Conservation (phyloP, 257 asterid species). For the Solanum raphanifolium region DNA sequence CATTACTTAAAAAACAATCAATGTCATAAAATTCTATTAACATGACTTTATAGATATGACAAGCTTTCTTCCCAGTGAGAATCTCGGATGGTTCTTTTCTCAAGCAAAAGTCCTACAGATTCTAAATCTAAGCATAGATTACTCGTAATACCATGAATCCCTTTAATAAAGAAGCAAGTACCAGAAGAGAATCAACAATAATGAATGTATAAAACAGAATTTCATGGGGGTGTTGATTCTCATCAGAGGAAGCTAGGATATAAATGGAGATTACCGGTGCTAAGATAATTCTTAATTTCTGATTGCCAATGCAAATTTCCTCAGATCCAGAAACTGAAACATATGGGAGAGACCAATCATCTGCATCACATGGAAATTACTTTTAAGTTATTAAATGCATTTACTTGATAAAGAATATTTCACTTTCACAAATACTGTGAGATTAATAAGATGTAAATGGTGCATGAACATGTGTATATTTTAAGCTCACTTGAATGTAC, state of each 20-base stretch:
- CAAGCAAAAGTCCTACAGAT: not conserved
- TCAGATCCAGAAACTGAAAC: conserved; percentile 64
- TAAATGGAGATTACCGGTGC: conserved; percentile 55
- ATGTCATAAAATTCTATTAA: not conserved
- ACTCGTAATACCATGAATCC: not conserved
- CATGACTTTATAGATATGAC: not conserved
- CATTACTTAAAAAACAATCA: not conserved
- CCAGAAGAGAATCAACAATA: not conserved
- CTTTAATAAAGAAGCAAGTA: not conserved
- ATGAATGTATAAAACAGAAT: not conserved
- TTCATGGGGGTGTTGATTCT: not conserved
- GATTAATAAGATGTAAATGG: not conserved
- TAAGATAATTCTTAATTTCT: conserved; percentile 54
- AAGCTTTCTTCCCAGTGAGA: not conserved
- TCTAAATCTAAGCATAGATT: not conserved
- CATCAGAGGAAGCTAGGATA: not conserved
- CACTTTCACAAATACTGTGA: not conserved
- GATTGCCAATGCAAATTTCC: conserved; percentile 79
- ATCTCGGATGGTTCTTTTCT: not conserved
- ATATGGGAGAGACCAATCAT: conserved; percentile 71
- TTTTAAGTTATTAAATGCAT: not conserved
- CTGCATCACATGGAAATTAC: conserved; percentile 30
- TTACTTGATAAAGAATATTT: not conserved
- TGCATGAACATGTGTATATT: not conserved
- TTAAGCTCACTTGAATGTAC: not conserved